Conservation (phyloP, 2,329 filamentous ascomycete species). For the Lasiodiplodia citricola region DNA sequence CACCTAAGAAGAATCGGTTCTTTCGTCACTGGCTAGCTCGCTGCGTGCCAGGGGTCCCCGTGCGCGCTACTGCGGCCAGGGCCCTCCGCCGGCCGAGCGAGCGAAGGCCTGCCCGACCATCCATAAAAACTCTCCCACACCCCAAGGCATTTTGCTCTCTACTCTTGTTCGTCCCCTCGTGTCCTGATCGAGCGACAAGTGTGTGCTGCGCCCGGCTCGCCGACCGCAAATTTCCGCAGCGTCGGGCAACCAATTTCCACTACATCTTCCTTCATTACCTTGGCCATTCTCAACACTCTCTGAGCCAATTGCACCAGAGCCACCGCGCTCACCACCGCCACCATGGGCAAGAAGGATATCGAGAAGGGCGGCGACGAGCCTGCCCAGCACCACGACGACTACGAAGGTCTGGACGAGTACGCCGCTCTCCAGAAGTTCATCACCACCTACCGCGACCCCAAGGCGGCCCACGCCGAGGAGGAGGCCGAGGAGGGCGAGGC, state of each 20-base stretch:
- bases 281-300: background rate
- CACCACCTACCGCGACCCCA: conserved; percentile 68
- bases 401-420: conserved; percentile 65
- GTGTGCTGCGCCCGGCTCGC: conserved; percentile 27
- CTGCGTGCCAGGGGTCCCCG: conserved; percentile 20
- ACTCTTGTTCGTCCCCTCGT: conserved; percentile 28
- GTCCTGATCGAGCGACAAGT: conserved; percentile 27
- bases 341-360: conserved; percentile 26
- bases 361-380: conserved; percentile 23
- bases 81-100: conserved; percentile 17
- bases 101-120: conserved; percentile 6
- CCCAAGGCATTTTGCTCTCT: conserved; percentile 12
- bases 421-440: conserved; percentile 70
- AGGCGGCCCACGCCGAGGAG: conserved; percentile 48
- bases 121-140: conserved; percentile 24
- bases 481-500: conserved; percentile 48
- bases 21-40: conserved; percentile 25
- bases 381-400: conserved; percentile 26
- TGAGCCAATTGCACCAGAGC: conserved; percentile 8
- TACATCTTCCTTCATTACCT: conserved; percentile 1
- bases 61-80: conserved; percentile 10
- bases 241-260: conserved; percentile 13
- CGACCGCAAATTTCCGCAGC: conserved; percentile 22
- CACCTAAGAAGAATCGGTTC: conserved; percentile 23
- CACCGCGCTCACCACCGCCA: background rate